These are phyloP conservation scores for Dissophora ornata DNA, from an alignment of 192 early-diverging fungal species.

Conservation along the genomic window DNA sequence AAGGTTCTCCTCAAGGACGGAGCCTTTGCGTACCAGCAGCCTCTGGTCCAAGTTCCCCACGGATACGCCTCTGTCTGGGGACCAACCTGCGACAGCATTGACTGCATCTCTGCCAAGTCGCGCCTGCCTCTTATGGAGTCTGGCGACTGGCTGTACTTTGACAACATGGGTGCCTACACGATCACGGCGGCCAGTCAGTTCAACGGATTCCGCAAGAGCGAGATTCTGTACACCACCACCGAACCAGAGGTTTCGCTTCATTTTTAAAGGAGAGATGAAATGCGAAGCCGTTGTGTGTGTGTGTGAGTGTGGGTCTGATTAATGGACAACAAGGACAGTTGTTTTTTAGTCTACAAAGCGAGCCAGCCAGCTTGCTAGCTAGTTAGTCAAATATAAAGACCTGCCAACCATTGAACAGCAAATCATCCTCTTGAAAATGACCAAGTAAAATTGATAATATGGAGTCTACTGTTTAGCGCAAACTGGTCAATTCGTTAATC, in stretches of 20 bases:
- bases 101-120: constrained; percentile 80
- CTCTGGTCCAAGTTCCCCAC: constrained; percentile 30
- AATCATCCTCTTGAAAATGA: too few species aligned
- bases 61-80: constrained; percentile 90
- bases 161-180: constrained; percentile 98
- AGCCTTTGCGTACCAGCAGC: constrained; percentile 35
- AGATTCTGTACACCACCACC: constrained; percentile 90
- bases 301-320: too few species aligned
- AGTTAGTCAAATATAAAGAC: too few species aligned
- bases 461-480: too few species aligned
- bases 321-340: constrained; percentile 49
- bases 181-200: constrained; percentile 88
- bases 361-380: too few species aligned
- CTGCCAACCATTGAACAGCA: too few species aligned
- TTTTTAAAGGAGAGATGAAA: constrained; percentile 29
- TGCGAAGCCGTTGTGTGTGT: neutral
- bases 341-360: too few species aligned
- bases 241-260: constrained; percentile 21
- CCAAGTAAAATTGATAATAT: too few species aligned
- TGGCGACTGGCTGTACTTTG: constrained; percentile 97
- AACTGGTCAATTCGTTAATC: too few species aligned
- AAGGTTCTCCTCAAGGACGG: constrained; percentile 68
- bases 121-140: constrained; percentile 85
- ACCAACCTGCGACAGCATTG: constrained; percentile 98
- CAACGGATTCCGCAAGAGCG: constrained; percentile 89